A percentile compares a stretch with the other conserved stretches of the same genome.
Evolutionary conservation across 140 eudicot species (phyloP).

Genomic region (Bidens hawaiensis): DNA sequence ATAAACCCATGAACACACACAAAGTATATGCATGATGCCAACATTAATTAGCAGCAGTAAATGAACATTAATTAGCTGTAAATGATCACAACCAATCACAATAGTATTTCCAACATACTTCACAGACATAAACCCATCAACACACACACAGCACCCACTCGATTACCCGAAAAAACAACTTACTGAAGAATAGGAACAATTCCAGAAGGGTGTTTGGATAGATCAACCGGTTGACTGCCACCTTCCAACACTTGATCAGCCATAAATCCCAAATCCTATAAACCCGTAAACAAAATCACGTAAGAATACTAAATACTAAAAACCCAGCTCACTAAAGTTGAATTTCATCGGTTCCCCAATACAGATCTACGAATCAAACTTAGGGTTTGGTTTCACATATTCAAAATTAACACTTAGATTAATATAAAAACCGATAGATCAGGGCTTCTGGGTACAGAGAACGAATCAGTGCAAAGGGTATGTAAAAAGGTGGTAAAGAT

Average conservation of each 20-base stretch:
- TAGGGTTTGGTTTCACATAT: too few species aligned
- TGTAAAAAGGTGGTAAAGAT: neutral
- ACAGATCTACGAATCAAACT: neutral
- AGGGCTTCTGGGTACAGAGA: neutral
- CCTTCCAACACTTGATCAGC: slow-evolving; percentile 37
- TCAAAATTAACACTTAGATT: too few species aligned
- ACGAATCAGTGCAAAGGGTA: neutral
- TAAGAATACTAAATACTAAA: neutral
- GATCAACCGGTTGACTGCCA: slow-evolving; percentile 42
- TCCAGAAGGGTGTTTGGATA: slow-evolving; percentile 39
- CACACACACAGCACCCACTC: neutral
- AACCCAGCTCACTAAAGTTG: neutral
- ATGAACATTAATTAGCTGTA: too few species aligned
- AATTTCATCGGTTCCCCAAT: too few species aligned
- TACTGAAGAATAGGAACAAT: slow-evolving; percentile 42
- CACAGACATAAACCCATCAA: neutral
- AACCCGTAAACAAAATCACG: slow-evolving; percentile 9
- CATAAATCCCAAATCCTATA: slow-evolving; percentile 23
- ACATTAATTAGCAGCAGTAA: too few species aligned
- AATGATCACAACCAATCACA: too few species aligned
- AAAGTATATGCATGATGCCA: too few species aligned
- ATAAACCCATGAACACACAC: neutral
- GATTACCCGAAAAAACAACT: neutral
- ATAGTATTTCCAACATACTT: too few species aligned
- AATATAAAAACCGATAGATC: too few species aligned